Conservation (phyloP, 495 filamentous ascomycete species). For the Elasticomyces elasticus region DNA sequence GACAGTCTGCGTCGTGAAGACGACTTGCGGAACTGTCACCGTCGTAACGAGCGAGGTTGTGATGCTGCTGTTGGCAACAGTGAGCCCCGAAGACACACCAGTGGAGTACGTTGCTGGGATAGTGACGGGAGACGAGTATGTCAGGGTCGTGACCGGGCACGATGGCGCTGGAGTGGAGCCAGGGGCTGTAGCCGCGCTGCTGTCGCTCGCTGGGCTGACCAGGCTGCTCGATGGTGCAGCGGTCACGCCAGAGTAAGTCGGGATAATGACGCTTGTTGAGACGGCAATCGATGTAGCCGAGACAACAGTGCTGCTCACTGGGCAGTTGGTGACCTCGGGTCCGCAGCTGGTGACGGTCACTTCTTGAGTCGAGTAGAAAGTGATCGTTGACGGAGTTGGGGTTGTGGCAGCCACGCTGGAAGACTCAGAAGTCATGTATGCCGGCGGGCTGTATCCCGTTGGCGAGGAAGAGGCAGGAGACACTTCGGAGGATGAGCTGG, state of each 20-base stretch:
- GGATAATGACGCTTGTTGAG: constrained; percentile 42
- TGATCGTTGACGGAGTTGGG: constrained; percentile 12
- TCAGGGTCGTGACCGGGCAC: constrained; percentile 41
- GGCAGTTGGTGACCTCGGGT: constrained; percentile 26
- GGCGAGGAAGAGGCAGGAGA: background rate
- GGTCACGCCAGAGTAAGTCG: background rate
- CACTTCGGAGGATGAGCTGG: background rate
- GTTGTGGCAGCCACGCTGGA: background rate
- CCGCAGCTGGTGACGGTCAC: constrained; percentile 28
- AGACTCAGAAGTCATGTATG: background rate
- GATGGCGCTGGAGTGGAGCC: constrained; percentile 17
- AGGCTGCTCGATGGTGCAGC: constrained; percentile 1
- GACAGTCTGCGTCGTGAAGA: constrained; percentile 49
- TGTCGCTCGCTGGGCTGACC: constrained; percentile 16
- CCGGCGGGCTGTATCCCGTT: background rate
- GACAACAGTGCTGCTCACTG: constrained; percentile 37
- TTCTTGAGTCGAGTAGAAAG: constrained; percentile 23
- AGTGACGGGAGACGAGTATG: constrained; percentile 36
- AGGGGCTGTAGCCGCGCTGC: constrained; percentile 27
- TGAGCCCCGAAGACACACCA: constrained; percentile 37
- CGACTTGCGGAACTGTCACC: constrained; percentile 64
- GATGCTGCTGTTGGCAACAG: constrained; percentile 45
- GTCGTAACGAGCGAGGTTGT: constrained; percentile 47
- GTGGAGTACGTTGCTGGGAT: constrained; percentile 38
- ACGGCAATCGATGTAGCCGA: constrained; percentile 24